Conservation (phyloP, 2,329 filamentous ascomycete species). For the Coniochaeta sp. region DNA sequence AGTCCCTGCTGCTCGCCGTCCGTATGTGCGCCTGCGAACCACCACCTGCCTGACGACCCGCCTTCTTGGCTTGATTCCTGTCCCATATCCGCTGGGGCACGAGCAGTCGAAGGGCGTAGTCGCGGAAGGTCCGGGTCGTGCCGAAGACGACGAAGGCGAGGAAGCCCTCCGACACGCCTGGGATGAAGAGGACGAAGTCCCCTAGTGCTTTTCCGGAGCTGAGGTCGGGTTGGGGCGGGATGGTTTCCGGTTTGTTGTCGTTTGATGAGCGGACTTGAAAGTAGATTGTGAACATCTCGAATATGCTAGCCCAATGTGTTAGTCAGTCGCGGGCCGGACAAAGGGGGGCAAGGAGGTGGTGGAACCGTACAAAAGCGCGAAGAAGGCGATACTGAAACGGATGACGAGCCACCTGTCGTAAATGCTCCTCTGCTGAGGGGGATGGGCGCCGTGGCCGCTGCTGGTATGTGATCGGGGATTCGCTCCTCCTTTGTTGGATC, state of each 20-base stretch:
- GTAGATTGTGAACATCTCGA: constrained; percentile 30
- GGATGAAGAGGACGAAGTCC: constrained; percentile 27
- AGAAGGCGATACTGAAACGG: constrained; percentile 36
- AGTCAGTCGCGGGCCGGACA: neutral
- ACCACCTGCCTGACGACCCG: no score
- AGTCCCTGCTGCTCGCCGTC: no score
- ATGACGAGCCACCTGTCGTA: constrained; percentile 38
- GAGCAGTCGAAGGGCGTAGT: no score
- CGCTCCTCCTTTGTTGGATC: constrained; percentile 6
- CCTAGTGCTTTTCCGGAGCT: constrained; percentile 19
- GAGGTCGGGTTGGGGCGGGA: constrained; percentile 23
- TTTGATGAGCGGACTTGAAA: constrained; percentile 26
- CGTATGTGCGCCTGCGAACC: no score
- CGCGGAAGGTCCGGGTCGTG: constrained; percentile 28
- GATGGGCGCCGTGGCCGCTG: neutral
- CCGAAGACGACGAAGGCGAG: constrained; percentile 33
- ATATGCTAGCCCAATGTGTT: constrained; percentile 16
- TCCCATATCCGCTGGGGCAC: no score
- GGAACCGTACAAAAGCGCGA: constrained; percentile 27
- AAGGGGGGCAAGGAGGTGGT: neutral
- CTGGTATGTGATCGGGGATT: no score
- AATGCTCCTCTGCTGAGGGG: constrained; percentile 18
- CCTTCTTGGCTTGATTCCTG: no score
- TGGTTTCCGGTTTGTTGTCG: constrained; percentile 21
- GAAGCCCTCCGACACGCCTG: constrained; percentile 28